A percentile compares a stretch with the other conserved stretches of the same genome.
Conservation (phyloP, 2,329 filamentous ascomycete species). For the Stagonosporopsis rhizophila region DNA sequence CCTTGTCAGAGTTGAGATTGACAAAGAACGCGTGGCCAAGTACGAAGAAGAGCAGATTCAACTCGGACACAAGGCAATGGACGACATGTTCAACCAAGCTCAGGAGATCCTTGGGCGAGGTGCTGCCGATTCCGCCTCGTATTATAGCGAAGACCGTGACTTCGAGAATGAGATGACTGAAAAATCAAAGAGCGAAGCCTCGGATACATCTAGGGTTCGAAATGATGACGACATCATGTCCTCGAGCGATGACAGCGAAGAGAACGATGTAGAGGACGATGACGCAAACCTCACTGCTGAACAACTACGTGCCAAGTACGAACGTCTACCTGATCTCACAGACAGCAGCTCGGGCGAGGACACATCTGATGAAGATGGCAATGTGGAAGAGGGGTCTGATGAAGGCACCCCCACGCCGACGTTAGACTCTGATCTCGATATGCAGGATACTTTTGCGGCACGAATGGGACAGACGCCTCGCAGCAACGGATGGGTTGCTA, state of each 20-base stretch:
- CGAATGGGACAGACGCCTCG: constrained; percentile 19
- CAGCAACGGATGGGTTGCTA: constrained; percentile 35
- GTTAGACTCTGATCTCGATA: constrained; percentile 41
- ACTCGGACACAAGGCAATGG: constrained; percentile 68
- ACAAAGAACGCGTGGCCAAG: constrained; percentile 61
- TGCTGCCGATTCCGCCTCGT: constrained; percentile 45
- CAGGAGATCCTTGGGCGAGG: constrained; percentile 55
- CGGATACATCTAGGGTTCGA: constrained; percentile 45
- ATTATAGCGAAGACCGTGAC: constrained; percentile 50
- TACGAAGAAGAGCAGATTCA: constrained; percentile 68
- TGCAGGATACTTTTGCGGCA: constrained; percentile 25
- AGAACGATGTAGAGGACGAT: constrained; percentile 56
- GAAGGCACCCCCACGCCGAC: constrained; percentile 40
- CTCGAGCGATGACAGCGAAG: constrained; percentile 46
- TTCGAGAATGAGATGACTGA: constrained; percentile 53
- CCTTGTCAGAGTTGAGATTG: constrained; percentile 64
- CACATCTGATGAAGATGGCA: constrained; percentile 45
- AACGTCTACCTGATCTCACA: constrained; percentile 62
- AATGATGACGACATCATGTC: constrained; percentile 54
- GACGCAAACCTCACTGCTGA: constrained; percentile 74
- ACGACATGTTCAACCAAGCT: constrained; percentile 75
- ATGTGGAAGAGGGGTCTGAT: constrained; percentile 35
- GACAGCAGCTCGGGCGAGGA: constrained; percentile 44
- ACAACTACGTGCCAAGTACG: constrained; percentile 73
- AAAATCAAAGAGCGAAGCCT: constrained; percentile 50